Evolutionary conservation across 108 stramenopile species (phyloP).

Genomic region (Cylindrotheca fusiformis): DNA sequence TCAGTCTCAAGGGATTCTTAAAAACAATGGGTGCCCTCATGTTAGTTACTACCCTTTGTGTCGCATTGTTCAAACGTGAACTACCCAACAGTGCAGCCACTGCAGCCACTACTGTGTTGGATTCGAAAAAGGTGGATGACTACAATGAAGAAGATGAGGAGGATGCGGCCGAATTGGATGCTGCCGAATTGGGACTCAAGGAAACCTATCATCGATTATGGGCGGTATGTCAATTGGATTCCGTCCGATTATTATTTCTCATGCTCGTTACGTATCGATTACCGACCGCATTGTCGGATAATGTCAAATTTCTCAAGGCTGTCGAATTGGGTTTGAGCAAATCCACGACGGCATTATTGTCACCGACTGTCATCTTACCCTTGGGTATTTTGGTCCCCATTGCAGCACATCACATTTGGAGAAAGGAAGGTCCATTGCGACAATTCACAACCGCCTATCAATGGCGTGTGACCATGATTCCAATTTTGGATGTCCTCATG

Average conservation of each 20-base stretch:
- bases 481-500: conserved; percentile 78
- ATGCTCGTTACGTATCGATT: conserved; percentile 89
- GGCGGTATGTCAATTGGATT: conserved; percentile 81
- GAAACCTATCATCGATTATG: conserved; percentile 87
- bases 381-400: conserved; percentile 82
- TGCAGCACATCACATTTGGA: conserved; percentile 73
- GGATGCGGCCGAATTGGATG: conserved; percentile 83
- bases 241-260: conserved; percentile 80
- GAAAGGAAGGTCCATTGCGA: conserved; percentile 57
- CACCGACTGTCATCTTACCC: conserved; percentile 83
- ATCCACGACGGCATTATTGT: conserved; percentile 80
- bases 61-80: conserved; percentile 88
- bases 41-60: conserved; percentile 82
- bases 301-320: conserved; percentile 89
- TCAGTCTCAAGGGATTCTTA: conserved; percentile 89
- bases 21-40: conserved; percentile 92
- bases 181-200: conserved; percentile 72
- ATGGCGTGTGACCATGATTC: conserved; percentile 76
- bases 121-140: conserved; percentile 6
- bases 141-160: conserved; percentile 48
- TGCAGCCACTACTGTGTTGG: background rate
- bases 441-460: conserved; percentile 86
- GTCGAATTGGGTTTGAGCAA: conserved; percentile 83
- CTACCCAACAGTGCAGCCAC: conserved; percentile 17
- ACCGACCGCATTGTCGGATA: conserved; percentile 80